These are phyloP conservation scores for Cyamopsis tetragonoloba DNA, from an alignment of 306 rosid species.

Conservation along the genomic window DNA sequence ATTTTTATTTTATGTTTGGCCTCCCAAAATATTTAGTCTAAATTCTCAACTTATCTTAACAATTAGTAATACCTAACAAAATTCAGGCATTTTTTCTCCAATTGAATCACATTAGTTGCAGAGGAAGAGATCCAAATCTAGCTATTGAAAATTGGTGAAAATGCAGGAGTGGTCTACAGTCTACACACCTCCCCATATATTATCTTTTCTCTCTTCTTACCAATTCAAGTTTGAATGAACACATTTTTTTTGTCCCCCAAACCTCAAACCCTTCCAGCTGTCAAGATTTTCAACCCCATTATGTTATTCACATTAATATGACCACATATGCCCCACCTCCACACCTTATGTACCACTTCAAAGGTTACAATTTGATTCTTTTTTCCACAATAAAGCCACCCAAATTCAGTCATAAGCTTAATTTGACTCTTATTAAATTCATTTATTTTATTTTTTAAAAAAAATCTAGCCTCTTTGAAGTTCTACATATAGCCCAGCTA, in stretches of 20 bases:
- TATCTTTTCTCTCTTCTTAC: no score
- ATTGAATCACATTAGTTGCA: no score
- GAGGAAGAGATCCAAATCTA: no score
- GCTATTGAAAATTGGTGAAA: constrained; percentile 15
- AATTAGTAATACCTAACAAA: no score
- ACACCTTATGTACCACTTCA: background rate
- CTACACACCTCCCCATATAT: constrained; percentile 53
- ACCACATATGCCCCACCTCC: background rate
- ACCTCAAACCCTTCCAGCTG: constrained; percentile 69
- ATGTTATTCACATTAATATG: background rate
- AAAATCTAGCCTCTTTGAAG: constrained; percentile 20
- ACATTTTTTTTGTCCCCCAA: constrained; percentile 53
- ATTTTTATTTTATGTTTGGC: no score
- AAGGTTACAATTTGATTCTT: constrained; percentile 24
- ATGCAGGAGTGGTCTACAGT: no score
- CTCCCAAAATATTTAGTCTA: no score
- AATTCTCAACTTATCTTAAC: no score
- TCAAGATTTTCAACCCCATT: constrained; percentile 25
- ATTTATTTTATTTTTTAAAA: background rate
- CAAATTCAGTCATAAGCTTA: constrained; percentile 39
- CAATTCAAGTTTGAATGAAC: constrained; percentile 34
- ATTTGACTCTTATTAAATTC: constrained; percentile 38
- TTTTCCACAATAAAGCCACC: constrained; percentile 38
- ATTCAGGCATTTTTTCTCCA: no score
- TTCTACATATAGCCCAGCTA: constrained; percentile 86